Percentiles rank a stretch among this genome's conserved stretches.
Evolutionary conservation across 31 red algal species (phyloP).

Genomic region (Endocladia muricata): DNA sequence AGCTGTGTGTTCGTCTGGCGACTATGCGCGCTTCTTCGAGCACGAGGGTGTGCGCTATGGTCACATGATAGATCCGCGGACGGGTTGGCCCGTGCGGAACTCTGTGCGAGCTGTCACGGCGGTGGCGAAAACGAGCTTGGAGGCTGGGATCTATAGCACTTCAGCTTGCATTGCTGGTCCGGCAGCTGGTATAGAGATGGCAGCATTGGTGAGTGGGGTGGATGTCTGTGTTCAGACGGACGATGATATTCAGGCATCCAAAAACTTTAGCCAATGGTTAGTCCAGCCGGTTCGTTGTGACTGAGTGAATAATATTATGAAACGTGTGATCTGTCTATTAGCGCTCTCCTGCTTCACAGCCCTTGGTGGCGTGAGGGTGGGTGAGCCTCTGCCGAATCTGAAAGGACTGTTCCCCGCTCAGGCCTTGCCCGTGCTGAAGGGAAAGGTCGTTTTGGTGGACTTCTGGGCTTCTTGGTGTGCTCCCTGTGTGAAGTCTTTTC

Average conservation of each 20-base stretch:
- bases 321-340: too few relatives aligned
- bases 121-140: not conserved
- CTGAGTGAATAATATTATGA: too few relatives aligned
- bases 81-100: not conserved
- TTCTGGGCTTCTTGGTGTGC: slow-evolving; percentile 12
- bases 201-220: too few relatives aligned
- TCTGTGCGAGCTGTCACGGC: not conserved
- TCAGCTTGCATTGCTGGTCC: not conserved
- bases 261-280: too few relatives aligned
- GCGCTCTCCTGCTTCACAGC: too few relatives aligned
- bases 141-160: not conserved
- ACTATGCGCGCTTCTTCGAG: not conserved
- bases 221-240: too few relatives aligned
- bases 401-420: too few relatives aligned
- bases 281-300: too few relatives aligned
- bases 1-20: not conserved
- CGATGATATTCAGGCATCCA: too few relatives aligned
- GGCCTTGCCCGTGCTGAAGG: too few relatives aligned
- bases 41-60: not conserved
- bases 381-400: too few relatives aligned
- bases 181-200: not conserved
- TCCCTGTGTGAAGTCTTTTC: not conserved
- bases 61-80: slow-evolving; percentile 5
- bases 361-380: too few relatives aligned
- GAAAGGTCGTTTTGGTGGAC: slow-evolving; percentile 6